These are phyloP conservation scores for Picochlorum sp. DNA, from an alignment of 139 green algal genomes.

Conservation along the genomic window DNA sequence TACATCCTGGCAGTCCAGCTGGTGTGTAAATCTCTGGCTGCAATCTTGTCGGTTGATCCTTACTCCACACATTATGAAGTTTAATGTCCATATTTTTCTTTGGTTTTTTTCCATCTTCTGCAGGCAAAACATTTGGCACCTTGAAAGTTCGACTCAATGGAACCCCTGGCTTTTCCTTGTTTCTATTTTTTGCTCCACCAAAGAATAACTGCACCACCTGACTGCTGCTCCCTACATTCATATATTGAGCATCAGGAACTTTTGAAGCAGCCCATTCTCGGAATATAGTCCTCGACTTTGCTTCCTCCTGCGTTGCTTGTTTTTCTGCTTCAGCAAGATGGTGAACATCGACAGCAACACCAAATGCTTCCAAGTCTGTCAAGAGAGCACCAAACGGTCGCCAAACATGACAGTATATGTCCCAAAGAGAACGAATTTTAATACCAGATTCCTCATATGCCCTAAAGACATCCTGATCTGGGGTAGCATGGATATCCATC, in stretches of 20 bases:
- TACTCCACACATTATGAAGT: constrained; percentile 69
- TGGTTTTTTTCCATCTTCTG: constrained; percentile 38
- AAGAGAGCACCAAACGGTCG: constrained; percentile 82
- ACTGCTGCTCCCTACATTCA: constrained; percentile 62
- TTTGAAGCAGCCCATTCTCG: constrained; percentile 46
- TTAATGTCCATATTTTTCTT: constrained; percentile 54
- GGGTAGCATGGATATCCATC: background rate
- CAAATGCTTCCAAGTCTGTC: constrained; percentile 83
- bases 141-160: constrained; percentile 33
- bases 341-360: constrained; percentile 43
- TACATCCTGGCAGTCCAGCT: constrained; percentile 32
- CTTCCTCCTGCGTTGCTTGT: constrained; percentile 40
- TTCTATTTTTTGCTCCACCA: constrained; percentile 40
- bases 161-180: constrained; percentile 20
- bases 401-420: constrained; percentile 76
- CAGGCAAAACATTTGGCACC: constrained; percentile 34
- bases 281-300: constrained; percentile 49
- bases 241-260: constrained; percentile 47
- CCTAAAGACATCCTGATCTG: constrained; percentile 11
- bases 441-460: constrained; percentile 5
- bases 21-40: constrained; percentile 35
- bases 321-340: constrained; percentile 39
- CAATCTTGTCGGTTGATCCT: constrained; percentile 25
- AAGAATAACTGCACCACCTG: constrained; percentile 75
- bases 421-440: constrained; percentile 37